Evolutionary conservation across 2,329 filamentous ascomycete genomes (phyloP).

Genomic region (Aspergillus felis): DNA sequence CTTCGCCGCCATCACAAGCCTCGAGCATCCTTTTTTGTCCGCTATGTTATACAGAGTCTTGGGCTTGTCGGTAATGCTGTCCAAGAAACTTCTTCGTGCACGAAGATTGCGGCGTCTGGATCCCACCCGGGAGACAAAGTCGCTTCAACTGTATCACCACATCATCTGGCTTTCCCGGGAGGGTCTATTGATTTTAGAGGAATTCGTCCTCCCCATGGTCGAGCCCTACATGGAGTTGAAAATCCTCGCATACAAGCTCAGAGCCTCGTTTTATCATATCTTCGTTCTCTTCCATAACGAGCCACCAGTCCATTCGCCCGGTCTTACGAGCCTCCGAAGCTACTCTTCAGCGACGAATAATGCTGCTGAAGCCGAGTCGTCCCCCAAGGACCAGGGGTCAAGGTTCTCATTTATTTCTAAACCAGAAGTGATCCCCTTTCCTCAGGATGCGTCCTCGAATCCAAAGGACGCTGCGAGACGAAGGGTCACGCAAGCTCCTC

Average conservation of each 20-base stretch:
- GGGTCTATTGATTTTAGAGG: constrained; percentile 79
- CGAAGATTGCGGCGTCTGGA: constrained; percentile 81
- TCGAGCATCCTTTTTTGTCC: constrained; percentile 71
- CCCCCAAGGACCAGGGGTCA: constrained; percentile 15
- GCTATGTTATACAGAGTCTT: constrained; percentile 82
- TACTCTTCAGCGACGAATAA: constrained; percentile 26
- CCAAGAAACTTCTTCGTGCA: constrained; percentile 75
- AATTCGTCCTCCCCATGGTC: constrained; percentile 80
- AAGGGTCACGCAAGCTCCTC: constrained; percentile 25
- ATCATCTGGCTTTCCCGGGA: constrained; percentile 95
- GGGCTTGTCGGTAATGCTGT: constrained; percentile 83
- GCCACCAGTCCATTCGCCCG: constrained; percentile 66
- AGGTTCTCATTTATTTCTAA: constrained; percentile 18
- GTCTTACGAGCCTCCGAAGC: constrained; percentile 41
- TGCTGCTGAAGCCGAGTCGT: constrained; percentile 20
- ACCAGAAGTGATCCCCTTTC: constrained; percentile 12
- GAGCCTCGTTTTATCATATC: constrained; percentile 93
- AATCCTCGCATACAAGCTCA: constrained; percentile 84
- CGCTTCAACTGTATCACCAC: constrained; percentile 78
- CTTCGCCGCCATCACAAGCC: constrained; percentile 74
- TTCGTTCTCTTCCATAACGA: constrained; percentile 95
- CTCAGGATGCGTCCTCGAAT: constrained; percentile 1
- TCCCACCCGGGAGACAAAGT: constrained; percentile 70
- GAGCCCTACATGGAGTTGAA: constrained; percentile 76
- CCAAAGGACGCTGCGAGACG: constrained; percentile 1